Conservation (phyloP, 768 basidiomycete species). For the Rhodotorula paludigena region DNA sequence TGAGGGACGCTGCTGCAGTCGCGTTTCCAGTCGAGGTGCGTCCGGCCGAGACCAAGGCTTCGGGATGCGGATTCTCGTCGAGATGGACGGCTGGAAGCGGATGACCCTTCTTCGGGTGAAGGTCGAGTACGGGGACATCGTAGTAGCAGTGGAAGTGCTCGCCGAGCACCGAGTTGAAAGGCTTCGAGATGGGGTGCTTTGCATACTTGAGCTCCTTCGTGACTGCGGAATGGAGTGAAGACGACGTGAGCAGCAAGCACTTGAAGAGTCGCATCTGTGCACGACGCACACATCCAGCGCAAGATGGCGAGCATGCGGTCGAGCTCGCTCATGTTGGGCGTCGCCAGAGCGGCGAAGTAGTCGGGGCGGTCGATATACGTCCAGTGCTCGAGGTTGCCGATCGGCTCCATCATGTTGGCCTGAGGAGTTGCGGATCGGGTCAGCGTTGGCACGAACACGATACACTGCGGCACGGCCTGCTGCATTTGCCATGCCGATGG, state of each 20-base stretch:
- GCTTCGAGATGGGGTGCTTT: conserved; percentile 60
- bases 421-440: background rate
- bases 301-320: conserved; percentile 90
- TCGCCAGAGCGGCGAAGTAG: conserved; percentile 41
- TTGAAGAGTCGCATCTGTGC: background rate
- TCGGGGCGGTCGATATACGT: conserved; percentile 41
- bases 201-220: conserved; percentile 35
- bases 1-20: conserved; percentile 15
- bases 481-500: no score
- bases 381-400: conserved; percentile 40
- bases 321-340: conserved; percentile 53
- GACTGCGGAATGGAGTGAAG: background rate
- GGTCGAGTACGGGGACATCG: conserved; percentile 44
- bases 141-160: conserved; percentile 51
- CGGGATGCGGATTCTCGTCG: conserved; percentile 38
- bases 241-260: background rate
- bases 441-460: no score
- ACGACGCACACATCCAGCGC: conserved; percentile 47
- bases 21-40: conserved; percentile 1
- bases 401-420: conserved; percentile 30
- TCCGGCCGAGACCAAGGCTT: conserved; percentile 29
- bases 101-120: conserved; percentile 45
- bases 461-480: no score
- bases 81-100: conserved; percentile 45
- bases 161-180: conserved; percentile 52